A percentile compares a stretch with the other conserved stretches of the same genome.
These are phyloP conservation scores for Cladosporium sphaerospermum DNA, from an alignment of 2,329 filamentous ascomycete genomes.

Conservation along the genomic window DNA sequence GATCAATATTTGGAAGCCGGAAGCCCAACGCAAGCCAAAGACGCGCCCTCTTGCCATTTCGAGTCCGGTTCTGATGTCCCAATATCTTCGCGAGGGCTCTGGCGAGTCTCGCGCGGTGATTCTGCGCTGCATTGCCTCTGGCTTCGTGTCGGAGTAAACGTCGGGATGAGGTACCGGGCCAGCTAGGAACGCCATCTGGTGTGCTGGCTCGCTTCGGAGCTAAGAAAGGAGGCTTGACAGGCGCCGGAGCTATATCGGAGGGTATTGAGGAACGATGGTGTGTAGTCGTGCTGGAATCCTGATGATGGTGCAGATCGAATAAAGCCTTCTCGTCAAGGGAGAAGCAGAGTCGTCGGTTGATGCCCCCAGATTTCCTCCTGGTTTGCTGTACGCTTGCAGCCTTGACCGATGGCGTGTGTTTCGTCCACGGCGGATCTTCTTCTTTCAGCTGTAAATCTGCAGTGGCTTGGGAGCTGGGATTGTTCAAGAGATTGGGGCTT, in stretches of 20 bases:
- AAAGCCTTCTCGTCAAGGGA: conserved; percentile 22
- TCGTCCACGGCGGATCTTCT: too few species aligned
- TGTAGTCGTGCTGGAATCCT: conserved; percentile 4
- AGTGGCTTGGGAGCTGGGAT: too few species aligned
- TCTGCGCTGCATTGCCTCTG: background rate
- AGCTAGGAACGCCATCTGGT: conserved; percentile 25
- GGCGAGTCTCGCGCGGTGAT: background rate
- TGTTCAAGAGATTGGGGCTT: too few species aligned
- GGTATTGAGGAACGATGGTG: background rate
- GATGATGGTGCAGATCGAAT: conserved; percentile 4
- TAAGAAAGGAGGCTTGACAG: conserved; percentile 18
- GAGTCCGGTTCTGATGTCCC: background rate
- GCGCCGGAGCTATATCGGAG: background rate
- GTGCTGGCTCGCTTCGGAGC: conserved; percentile 22
- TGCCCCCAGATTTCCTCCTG: conserved; percentile 3
- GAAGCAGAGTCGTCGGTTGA: conserved; percentile 14
- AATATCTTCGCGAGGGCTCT: background rate
- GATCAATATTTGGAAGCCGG: background rate
- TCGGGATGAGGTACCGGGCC: conserved; percentile 17
- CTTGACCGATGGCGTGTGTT: background rate
- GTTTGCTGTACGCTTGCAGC: background rate
- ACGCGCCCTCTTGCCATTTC: background rate
- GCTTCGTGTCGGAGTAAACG: background rate
- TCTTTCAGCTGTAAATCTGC: too few species aligned
- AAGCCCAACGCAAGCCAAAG: background rate